Base-by-base conservation (phyloP, 208 protist genomes). In the Sergeia podlipaevii region DNA sequence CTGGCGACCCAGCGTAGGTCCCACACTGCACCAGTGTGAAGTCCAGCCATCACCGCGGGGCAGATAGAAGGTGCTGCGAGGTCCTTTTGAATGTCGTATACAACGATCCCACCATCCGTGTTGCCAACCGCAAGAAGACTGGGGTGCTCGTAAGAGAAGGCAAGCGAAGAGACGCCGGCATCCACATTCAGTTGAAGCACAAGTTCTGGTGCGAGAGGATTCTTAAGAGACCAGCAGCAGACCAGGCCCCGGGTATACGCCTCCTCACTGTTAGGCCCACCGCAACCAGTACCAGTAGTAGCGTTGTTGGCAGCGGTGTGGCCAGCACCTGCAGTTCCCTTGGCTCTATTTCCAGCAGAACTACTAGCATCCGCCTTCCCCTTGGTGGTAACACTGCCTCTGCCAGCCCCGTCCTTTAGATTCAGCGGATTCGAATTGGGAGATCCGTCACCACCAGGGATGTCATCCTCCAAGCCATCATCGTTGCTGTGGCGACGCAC, bases 151-250 rank as follows among this genome's bases (percentile, higher is more conserved):
- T 54, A 56, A n/a, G 92, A 97, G 52, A 98, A 98, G 58, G 84
- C 80, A 0, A 98, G 33, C n/a, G 90, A 47, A 11, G 83, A 95
- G 11, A 97, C 95, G 36, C 93, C 90, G n/a, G 85, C 76, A 26
- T 90, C 77, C 27, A 24, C 61, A n/a, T 43, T 27, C 7, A 94
- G 79, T 21, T 74, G 52, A 56, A 97, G 84, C 23, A 97, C 68
- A 4, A 93, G 73, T 70, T 98, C 90, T 2, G 92, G 95, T 4
- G 87, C 74, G 15, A 93, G 63, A 4, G 90, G 91, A 58, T 97
- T 97, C 65, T 98, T 98, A n/a, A 98, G 70, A n/a, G 94, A 97
- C 96, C 97, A 98, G 75, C 91, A 97, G 65, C 93, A 93, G 30
- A 98, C 72, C 53, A 97, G 69, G 11, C 97, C 97, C 32, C 77